Evolutionary conservation across 176 grass and related monocot species (phyloP).

Genomic region (Poa pratensis): DNA sequence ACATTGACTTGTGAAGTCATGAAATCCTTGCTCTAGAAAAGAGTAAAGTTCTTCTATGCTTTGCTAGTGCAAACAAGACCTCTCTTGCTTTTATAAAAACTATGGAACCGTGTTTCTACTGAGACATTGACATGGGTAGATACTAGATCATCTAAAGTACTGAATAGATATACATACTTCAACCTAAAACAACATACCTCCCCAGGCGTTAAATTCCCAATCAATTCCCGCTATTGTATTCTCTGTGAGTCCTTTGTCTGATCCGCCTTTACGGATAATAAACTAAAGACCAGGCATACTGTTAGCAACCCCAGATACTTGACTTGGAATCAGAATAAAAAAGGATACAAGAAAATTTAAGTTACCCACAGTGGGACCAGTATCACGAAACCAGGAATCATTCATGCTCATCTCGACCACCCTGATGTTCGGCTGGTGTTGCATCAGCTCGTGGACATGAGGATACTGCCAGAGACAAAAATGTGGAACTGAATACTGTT

Average conservation of each 20-base stretch:
- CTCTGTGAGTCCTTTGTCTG: constrained; percentile 28
- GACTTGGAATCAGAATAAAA: constrained; percentile 6
- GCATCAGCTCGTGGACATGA: constrained; percentile 58
- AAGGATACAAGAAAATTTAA: background rate
- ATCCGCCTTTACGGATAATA: constrained; percentile 38
- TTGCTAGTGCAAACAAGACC: background rate
- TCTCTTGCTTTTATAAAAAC: background rate
- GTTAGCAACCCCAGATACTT: constrained; percentile 21
- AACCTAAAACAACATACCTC: constrained; percentile 60
- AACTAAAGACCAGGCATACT: constrained; percentile 60
- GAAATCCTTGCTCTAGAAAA: background rate
- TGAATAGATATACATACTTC: background rate
- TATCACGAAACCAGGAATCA: constrained; percentile 96
- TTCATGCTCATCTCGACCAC: constrained; percentile 98
- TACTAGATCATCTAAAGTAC: background rate
- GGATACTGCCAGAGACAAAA: constrained; percentile 54
- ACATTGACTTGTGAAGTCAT: background rate
- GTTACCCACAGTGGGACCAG: constrained; percentile 73
- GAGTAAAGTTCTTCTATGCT: background rate
- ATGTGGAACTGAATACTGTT: background rate
- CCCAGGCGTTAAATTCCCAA: constrained; percentile 95
- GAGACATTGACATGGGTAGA: background rate
- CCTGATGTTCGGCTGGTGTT: constrained; percentile 65
- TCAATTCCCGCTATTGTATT: constrained; percentile 80
- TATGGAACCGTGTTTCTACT: background rate